phyloP scores from a whole-genome alignment of 345 rosid genomes.

The Arabis hirsuta region DNA sequence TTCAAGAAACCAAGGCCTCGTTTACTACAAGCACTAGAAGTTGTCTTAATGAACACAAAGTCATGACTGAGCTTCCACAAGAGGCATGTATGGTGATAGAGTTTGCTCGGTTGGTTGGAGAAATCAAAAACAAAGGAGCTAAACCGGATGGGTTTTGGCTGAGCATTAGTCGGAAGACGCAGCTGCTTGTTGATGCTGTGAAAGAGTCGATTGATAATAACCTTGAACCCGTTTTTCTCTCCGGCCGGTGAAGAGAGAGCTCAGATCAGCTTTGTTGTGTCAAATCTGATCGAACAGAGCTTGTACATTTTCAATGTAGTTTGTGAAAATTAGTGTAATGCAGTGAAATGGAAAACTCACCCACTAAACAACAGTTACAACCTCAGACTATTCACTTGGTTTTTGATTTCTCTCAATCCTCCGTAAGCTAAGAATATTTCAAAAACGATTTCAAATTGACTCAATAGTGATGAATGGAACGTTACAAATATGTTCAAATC shows the following conservation, averaged over 20 bases:
- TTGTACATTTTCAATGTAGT: no score
- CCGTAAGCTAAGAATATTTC: no score
- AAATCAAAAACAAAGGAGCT: constrained; percentile 55
- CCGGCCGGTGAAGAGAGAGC: constrained; percentile 5
- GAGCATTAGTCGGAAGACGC: constrained; percentile 68
- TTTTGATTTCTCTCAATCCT: no score
- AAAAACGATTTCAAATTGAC: no score
- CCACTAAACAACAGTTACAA: no score
- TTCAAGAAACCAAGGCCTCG: constrained; percentile 61
- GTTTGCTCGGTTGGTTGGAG: constrained; percentile 64
- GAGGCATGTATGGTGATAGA: constrained; percentile 82
- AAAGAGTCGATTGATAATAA: constrained; percentile 62
- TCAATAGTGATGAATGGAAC: no score
- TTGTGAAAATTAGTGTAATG: no score
- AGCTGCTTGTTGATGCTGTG: constrained; percentile 70
- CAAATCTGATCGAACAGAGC: no score
- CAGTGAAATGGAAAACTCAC: no score
- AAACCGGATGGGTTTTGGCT: constrained; percentile 75
- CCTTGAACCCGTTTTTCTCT: constrained; percentile 50
- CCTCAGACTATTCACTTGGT: no score
- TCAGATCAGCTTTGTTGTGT: not conserved
- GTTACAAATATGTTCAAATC: no score
- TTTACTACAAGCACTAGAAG: constrained; percentile 36
- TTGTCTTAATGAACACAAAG: constrained; percentile 52
- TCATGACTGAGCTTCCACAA: constrained; percentile 63